These are phyloP conservation scores for Cyclotella atomus DNA, from an alignment of 108 stramenopile species.

Conservation along the genomic window DNA sequence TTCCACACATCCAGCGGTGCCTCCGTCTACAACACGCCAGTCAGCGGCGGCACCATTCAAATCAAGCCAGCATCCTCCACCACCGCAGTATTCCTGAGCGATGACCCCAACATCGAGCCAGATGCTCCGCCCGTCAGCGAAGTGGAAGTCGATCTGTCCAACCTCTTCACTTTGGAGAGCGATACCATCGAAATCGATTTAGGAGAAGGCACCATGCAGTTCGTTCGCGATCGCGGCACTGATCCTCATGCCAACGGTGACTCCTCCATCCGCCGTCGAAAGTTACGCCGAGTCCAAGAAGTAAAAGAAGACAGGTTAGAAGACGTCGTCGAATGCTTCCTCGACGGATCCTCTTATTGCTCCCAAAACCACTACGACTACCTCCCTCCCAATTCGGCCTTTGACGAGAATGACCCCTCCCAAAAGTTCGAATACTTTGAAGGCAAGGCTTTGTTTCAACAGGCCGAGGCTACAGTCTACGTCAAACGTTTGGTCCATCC, in stretches of 20 bases:
- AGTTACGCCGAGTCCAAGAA: conserved; percentile 21
- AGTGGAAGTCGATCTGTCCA: conserved; percentile 15
- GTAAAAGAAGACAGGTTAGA: background rate
- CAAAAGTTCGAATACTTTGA: conserved; percentile 21
- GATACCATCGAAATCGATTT: conserved; percentile 19
- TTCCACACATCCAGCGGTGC: background rate
- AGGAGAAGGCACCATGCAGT: conserved; percentile 1
- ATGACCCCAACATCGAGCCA: background rate
- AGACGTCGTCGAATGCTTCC: conserved; percentile 6
- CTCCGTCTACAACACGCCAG: conserved; percentile 10
- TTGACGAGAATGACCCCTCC: background rate
- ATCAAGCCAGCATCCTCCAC: background rate
- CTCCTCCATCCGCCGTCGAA: background rate
- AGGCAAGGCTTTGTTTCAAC: conserved; percentile 12
- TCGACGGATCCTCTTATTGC: background rate
- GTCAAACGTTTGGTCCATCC: conserved; percentile 4
- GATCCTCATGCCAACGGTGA: background rate
- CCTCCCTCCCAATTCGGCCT: conserved; percentile 11
- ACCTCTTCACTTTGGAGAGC: background rate
- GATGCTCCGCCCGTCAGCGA: background rate
- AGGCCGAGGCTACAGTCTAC: conserved; percentile 7
- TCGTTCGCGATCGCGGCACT: conserved; percentile 5
- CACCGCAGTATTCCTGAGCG: background rate
- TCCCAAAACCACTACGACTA: background rate
- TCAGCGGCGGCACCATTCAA: conserved; percentile 13